phyloP scores from a whole-genome alignment of 2,329 filamentous ascomycete genomes.

The Stagonosporopsis cucurbitacearum region DNA sequence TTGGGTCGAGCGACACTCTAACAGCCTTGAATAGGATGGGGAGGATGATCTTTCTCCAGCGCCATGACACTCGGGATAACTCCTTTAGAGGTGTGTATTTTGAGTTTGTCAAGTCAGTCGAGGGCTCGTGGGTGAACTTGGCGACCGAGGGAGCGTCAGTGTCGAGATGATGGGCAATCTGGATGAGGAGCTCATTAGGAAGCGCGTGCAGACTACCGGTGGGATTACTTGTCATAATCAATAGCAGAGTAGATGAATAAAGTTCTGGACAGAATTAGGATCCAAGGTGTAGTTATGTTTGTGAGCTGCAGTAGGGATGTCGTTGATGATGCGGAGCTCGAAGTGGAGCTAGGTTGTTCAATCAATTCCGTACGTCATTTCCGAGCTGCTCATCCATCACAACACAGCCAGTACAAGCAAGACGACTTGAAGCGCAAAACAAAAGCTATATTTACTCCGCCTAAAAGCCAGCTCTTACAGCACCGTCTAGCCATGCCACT shows the following conservation, averaged over 20 bases:
- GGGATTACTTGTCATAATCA: background rate
- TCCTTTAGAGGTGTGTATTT: conserved; percentile 35
- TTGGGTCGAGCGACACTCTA: conserved; percentile 34
- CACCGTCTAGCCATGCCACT: conserved; percentile 66
- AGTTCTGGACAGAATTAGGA: background rate
- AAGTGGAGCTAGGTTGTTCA: background rate
- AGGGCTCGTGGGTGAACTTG: conserved; percentile 45
- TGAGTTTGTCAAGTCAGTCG: conserved; percentile 31
- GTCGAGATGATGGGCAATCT: conserved; percentile 44
- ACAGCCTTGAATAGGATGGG: conserved; percentile 44
- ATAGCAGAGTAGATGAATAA: background rate
- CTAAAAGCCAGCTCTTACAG: conserved; percentile 47
- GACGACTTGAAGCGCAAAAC: too few species aligned
- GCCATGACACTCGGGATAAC: conserved; percentile 42
- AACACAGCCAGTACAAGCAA: background rate
- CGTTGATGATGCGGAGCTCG: background rate
- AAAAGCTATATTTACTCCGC: background rate
- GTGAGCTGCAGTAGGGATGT: background rate
- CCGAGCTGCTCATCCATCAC: background rate
- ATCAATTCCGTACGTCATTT: background rate
- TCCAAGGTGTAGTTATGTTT: background rate
- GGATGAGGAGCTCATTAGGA: conserved; percentile 47
- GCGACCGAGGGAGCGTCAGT: conserved; percentile 38
- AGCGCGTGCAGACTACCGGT: conserved; percentile 33
- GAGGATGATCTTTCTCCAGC: conserved; percentile 41